These are phyloP conservation scores for rapeseed (Brassica napus) DNA, from an alignment of 345 rosid genomes.

Conservation along the genomic window Da-Ae NC_063452.1:56642001-56642500, in stretches of 20 bases:
- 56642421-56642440: neutral
- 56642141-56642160: no score
- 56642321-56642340: neutral
- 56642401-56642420: neutral
- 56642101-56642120: constrained; percentile 9
- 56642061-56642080: constrained; percentile 19
- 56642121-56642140: neutral
- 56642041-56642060: constrained; percentile 27
- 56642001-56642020: constrained; percentile 9
- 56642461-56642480: constrained; percentile 2
- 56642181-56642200: neutral
- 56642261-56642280: constrained; percentile 29
- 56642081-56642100: constrained; percentile 29
- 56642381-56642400: neutral
- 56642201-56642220: constrained; percentile 37
- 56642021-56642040: constrained; percentile 14
- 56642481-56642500: neutral
- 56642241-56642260: constrained; percentile 28
- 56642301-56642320: constrained; percentile 31
- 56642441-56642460: neutral
- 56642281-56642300: constrained; percentile 24
- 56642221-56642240: constrained; percentile 37
- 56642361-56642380: neutral
- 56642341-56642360: neutral
- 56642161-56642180: no score